Evolutionary conservation across 768 basidiomycete genomes (phyloP).

Genomic region (Naganishia vishniacii): DNA sequence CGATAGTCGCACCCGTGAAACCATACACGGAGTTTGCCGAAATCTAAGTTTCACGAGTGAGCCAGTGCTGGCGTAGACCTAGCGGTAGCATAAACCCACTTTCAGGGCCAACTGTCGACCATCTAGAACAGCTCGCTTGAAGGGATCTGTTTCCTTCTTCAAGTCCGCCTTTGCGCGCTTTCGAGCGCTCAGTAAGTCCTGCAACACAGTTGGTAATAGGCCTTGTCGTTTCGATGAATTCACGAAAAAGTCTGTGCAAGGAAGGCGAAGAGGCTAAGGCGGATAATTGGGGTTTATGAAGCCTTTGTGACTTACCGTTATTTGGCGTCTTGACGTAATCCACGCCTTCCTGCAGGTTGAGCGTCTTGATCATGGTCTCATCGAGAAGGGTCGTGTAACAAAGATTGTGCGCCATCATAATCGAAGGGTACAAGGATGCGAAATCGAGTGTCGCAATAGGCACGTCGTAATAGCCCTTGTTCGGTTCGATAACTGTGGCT

Average conservation of each 20-base stretch:
- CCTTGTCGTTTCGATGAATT: conserved; percentile 72
- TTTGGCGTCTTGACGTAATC: conserved; percentile 96
- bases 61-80: neutral
- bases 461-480: conserved; percentile 88
- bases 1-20: conserved; percentile 95
- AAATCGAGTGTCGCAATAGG: conserved; percentile 99
- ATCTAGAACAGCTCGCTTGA: conserved; percentile 92
- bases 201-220: conserved; percentile 80
- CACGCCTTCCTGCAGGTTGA: conserved; percentile 70
- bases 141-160: conserved; percentile 94
- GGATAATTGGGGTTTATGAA: neutral
- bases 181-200: conserved; percentile 86
- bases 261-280: neutral
- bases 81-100: conserved; percentile 51
- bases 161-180: conserved; percentile 92
- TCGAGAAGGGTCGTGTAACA: conserved; percentile 97
- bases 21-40: conserved; percentile 99
- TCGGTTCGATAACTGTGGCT: conserved; percentile 96
- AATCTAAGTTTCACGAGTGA: conserved; percentile 57
- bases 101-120: conserved; percentile 95
- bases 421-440: conserved; percentile 95
- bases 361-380: conserved; percentile 66
- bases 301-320: conserved; percentile 62
- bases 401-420: conserved; percentile 99
- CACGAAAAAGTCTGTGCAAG: conserved; percentile 71